Evolutionary conservation across 2,329 filamentous ascomycete genomes (phyloP), one percentile per base, ranked within the genome.

Genomic region (Claviceps spartinae): DNA sequence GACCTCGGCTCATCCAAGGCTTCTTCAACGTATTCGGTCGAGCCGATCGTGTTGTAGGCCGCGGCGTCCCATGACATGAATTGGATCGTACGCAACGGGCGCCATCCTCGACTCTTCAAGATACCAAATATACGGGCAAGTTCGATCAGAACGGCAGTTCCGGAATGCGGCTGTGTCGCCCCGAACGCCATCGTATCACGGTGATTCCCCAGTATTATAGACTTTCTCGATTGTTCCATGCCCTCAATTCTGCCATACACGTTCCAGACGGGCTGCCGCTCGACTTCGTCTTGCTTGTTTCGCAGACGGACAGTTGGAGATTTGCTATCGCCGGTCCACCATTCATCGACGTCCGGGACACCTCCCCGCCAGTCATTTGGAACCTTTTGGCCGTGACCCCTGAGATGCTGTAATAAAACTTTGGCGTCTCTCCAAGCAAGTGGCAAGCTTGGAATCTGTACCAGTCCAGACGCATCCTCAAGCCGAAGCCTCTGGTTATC

Each of bases 51-150:
- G 67, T 96, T 96, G 71, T 95, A 97, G 67, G 91, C 88, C 59
- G 85, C 85, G 4, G 81, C 93, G 65, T 98, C 93, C 93, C 93
- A 98, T 37, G 88, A 95, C 62, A 90, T 89, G 66, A 98, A 97
- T 65, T 95, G 86, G 57, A 98, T 95, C 3, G 88, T 94, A n/a
- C 93, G 84, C 16, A 95, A 74, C 1, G 93, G 93, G 26, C 86
- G 79, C 93, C 93, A 98, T 50, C 90, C 91, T 53, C 82, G 79
- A 16, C 75, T 68, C 22, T 83, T 74, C 16, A 97, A 77, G 56
- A 88, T 81, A 42, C 89, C 88, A 60, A 98, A 87, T 48, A 95
- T 82, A 45, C 86, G 82, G 22, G 86, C 83, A 53, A 97, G 76
- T 69, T 98, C 93, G 51, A 97, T 77, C 76, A 98, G 85, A 42